Conservation (phyloP, 495 filamentous ascomycete genomes). For the Penicillium diatomitis region DNA sequence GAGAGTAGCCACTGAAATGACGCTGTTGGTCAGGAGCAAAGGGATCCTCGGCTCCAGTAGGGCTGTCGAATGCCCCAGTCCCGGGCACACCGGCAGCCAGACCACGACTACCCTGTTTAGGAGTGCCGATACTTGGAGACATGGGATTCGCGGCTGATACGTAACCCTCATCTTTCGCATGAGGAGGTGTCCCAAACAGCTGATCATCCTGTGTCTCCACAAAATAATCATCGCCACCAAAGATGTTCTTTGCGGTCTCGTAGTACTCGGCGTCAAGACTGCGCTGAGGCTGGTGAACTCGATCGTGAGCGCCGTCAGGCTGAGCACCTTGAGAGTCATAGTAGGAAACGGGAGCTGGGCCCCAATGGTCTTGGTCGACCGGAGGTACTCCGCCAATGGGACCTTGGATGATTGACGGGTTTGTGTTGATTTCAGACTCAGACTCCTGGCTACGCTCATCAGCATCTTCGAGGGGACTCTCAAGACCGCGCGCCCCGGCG, state of each 20-base stretch:
- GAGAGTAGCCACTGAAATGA: constrained; percentile 81
- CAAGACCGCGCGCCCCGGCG: constrained; percentile 51
- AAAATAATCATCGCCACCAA: constrained; percentile 29
- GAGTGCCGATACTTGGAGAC: constrained; percentile 47
- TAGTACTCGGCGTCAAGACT: constrained; percentile 33
- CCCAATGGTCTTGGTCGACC: constrained; percentile 44
- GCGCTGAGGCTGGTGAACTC: constrained; percentile 19
- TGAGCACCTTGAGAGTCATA: constrained; percentile 36
- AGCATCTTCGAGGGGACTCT: constrained; percentile 50
- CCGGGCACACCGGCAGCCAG: constrained; percentile 49
- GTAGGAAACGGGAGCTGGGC: constrained; percentile 30
- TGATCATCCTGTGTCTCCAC: constrained; percentile 25
- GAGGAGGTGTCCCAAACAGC: constrained; percentile 34
- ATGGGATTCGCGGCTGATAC: constrained; percentile 71
- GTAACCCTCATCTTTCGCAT: constrained; percentile 76
- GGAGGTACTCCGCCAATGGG: constrained; percentile 48
- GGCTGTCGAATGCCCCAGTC: constrained; percentile 49
- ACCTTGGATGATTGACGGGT: constrained; percentile 67
- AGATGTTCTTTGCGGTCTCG: constrained; percentile 28
- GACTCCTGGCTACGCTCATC: constrained; percentile 38
- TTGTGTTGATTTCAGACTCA: constrained; percentile 64
- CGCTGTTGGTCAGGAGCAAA: constrained; percentile 52
- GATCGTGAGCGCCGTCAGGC: constrained; percentile 24
- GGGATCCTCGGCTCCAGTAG: constrained; percentile 51
- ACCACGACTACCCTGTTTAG: constrained; percentile 51